Evolutionary conservation across 2,329 filamentous ascomycete species (phyloP), one percentile per base, ranked within the genome.

Genomic region (Plenodomus tracheiphilus): DNA sequence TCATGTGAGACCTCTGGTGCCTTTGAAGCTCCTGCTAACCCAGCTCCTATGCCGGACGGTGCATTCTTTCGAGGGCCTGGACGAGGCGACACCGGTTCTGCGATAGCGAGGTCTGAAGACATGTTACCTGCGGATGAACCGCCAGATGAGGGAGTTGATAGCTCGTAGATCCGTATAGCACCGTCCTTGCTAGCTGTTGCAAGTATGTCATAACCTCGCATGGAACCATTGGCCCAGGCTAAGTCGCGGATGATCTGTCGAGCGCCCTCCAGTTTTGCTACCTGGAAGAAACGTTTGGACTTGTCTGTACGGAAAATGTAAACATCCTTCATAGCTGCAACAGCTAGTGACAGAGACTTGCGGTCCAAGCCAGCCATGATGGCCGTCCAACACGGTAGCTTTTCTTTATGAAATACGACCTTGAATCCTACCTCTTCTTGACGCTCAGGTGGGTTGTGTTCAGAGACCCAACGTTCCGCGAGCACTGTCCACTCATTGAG

Each of bases 131-230:
- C 41, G 2, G 69, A 64, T 1, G 49, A 47, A 58, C 65, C 70
- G 70, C 80, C 61, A 75, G 81, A 52, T 71, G 76, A 53, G 65
- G 74, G 54, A 61, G 87, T 88, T 30, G 86, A 84, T 16, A 96
- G 72, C 61, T 93, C 85, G 66, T 95, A 96, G n/a, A 99, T 87
- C 35, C 93, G 83, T 35, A 97, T 85, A 61, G 85, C 86, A 2
- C 94, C 93, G 68, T 99, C 94, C 71, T 95, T 95, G 68, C 90
- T 94, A 2, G 91, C 93, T 5, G 92, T 95, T 2, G 93, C 94
- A 61, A 97, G 82, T 48, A 93, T 82, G 70, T 99, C 94, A 69
- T 90, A 93, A 1, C 93, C 93, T 34, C 92, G 80, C 62, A 95
- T 91, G 57, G 91, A 95, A 11, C 91, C 93, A 40, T 91, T 88